Evolutionary conservation across 345 rosid species (phyloP), one percentile per base, ranked within the genome.

Genomic region (Geranium brycei): DNA sequence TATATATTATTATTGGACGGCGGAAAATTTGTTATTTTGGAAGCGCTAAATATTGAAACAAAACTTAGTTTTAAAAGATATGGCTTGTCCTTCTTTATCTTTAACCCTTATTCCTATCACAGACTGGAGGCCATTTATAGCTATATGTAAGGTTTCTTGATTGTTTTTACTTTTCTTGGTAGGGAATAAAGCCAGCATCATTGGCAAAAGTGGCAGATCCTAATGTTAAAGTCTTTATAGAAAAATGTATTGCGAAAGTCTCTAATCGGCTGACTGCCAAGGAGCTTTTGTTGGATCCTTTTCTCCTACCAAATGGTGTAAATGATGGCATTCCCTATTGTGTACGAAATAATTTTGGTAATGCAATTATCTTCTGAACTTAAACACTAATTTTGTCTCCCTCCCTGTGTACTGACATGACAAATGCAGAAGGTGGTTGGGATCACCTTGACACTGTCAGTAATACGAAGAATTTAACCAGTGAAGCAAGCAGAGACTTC

Each of bases 171-270:
- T 65, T 60, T 71, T 76, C 15, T 59, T 68, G 18, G 59, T 74
- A 93, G 97, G 99, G 99, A 71, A 82, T 88, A 59, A 90, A 85
- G 71, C 99, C 99, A 51, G 99, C 95, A 47, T 83, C 99, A 17
- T 80, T 93, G 77, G 81, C 78, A 31, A 93, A 85, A 71, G 97
- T 93, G 76, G 75, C 70, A 58, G 85, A 90, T 75, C 78, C 77
- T 13, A 76, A 74, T 31, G 89, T 90, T 53, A 84, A 69, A 79
- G 71, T 71, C 58, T 93, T 93, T 75, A 90, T 93, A 68, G 96
- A 85, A 76, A 93, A 93, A 78, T 93, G 99, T 66, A 86, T 90
- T 55, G 81, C 96, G 16, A 80, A 75, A 47, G 97, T 82, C 64
- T 80, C 96, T 13, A 80, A 81, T 16, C 86, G 97, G 58, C 73